These are phyloP conservation scores for Fusarium robinianum DNA, from an alignment of 2,329 filamentous ascomycete genomes.

Conservation along the genomic window DNA sequence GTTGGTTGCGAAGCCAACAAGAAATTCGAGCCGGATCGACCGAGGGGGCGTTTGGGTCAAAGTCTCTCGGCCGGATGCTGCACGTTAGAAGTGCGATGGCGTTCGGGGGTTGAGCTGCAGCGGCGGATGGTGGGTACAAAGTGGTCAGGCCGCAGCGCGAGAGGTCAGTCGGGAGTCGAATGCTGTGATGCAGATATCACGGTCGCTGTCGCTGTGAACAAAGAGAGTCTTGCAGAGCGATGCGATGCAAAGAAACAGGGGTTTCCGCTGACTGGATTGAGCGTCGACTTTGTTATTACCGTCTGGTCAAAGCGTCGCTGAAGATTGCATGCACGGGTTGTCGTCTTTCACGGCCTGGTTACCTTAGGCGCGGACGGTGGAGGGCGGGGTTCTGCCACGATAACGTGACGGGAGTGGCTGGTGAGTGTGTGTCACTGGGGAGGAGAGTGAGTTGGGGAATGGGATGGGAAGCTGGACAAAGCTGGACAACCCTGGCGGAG, in stretches of 20 bases:
- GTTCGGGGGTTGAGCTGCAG: slow-evolving; percentile 12
- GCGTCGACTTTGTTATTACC: slow-evolving; percentile 15
- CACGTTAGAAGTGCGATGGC: slow-evolving; percentile 11
- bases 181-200: background rate
- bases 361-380: slow-evolving; percentile 35
- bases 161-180: background rate
- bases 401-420: slow-evolving; percentile 40
- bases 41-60: slow-evolving; percentile 16
- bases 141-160: slow-evolving; percentile 14
- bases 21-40: slow-evolving; percentile 9
- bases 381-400: slow-evolving; percentile 36
- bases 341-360: slow-evolving; percentile 35
- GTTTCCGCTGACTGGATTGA: slow-evolving; percentile 8
- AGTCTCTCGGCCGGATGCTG: slow-evolving; percentile 6
- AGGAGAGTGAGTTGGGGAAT: slow-evolving; percentile 1
- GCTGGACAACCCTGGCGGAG: too few relatives aligned
- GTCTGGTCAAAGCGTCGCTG: slow-evolving; percentile 26
- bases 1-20: slow-evolving; percentile 5
- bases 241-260: slow-evolving; percentile 11
- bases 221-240: slow-evolving; percentile 9
- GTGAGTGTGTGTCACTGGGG: slow-evolving; percentile 11
- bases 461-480: too few relatives aligned
- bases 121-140: slow-evolving; percentile 3
- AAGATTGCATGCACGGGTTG: slow-evolving; percentile 21
- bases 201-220: slow-evolving; percentile 4